Percentiles rank a stretch among this genome's conserved stretches.
Conservation (phyloP, 352 stramenopile species). For the Elongisporangium undulatum region DNA sequence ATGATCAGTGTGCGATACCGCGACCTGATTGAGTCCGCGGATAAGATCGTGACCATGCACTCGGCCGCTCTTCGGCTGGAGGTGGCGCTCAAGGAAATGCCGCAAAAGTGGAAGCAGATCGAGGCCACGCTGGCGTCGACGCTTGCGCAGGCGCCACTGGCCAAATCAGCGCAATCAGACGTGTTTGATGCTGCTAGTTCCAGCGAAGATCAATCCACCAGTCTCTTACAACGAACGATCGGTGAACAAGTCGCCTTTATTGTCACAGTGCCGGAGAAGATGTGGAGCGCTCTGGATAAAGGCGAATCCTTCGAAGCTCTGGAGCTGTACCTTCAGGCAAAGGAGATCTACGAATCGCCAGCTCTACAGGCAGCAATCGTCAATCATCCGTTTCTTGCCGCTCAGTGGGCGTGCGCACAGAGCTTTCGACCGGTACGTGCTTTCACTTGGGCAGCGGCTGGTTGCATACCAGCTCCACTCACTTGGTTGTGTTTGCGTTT, state of each 20-base stretch:
- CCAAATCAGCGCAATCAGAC: background rate
- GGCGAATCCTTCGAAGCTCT: constrained; percentile 54
- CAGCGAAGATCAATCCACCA: background rate
- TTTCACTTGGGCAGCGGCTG: background rate
- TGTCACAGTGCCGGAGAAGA: constrained; percentile 48
- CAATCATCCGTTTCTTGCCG: constrained; percentile 57
- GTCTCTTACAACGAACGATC: background rate
- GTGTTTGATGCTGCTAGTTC: too few relatives aligned
- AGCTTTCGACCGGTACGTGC: constrained; percentile 48
- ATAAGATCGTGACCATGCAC: constrained; percentile 92
- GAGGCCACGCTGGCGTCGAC: constrained; percentile 32
- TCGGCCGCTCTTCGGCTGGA: constrained; percentile 80
- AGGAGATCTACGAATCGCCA: constrained; percentile 17
- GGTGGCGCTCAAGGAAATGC: constrained; percentile 81
- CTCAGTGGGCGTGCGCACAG: constrained; percentile 64
- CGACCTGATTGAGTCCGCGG: constrained; percentile 91
- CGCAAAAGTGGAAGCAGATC: constrained; percentile 70
- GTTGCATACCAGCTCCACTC: constrained; percentile 2
- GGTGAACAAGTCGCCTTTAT: constrained; percentile 46
- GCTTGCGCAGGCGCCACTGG: constrained; percentile 13
- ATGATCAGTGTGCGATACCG: constrained; percentile 92
- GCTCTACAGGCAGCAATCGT: constrained; percentile 10
- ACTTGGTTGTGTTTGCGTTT: constrained; percentile 2
- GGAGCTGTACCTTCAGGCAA: constrained; percentile 36
- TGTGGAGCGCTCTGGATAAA: constrained; percentile 67